Base-by-base conservation (phyloP, 2,329 filamentous ascomycete genomes). In the Cordyceps cicadae region DNA sequence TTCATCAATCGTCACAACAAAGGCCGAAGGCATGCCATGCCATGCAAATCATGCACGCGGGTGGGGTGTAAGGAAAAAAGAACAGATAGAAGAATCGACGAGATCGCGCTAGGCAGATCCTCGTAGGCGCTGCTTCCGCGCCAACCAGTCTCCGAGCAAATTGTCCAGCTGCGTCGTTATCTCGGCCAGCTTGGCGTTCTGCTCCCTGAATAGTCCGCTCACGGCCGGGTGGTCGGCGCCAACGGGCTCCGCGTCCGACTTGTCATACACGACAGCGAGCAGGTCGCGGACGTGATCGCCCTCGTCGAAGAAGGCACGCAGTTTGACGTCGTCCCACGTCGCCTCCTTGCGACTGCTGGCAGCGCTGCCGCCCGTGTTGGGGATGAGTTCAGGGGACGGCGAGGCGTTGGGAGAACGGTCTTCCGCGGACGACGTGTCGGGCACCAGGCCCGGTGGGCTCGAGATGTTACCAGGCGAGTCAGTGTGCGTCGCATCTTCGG, bases 281-380 rank as follows among this genome's bases (percentile, higher is more conserved):
- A 97, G 83, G 71, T 99, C 93, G 55, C 90, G 85, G 66, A 99
- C 91, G 64, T 96, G 91, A 39, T 87, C 87, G 63, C 90, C 86
- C 66, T 94, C 91, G 66, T 97, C 93, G 68, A 97, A 88, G 75
- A 97, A 99, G 15, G 89, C 87, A 62, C 91, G 86, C 32, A 99
- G 82, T 67, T 86, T 90, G 60, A 86, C 81, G 72, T 97, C 93
- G 64, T 91, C 93, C 94, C 94, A 99, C 62, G 68, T 14, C 34
- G 34, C 45, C 65, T 78, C 69, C 63, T 73, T 68, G 67, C 78
- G 73, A 39, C 65, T 67, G 24, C 64, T 67, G 65, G 74, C 64
- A 67, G 74, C 71, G 19, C 69, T 68, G 24, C 68, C 70, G 43
- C 72, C 75, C 39, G 79, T 78, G 11, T 79, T 78, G 11, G 73